phyloP scores from a whole-genome alignment of 176 grass and related monocot genomes.

The Rhynchospora pubera region DNA sequence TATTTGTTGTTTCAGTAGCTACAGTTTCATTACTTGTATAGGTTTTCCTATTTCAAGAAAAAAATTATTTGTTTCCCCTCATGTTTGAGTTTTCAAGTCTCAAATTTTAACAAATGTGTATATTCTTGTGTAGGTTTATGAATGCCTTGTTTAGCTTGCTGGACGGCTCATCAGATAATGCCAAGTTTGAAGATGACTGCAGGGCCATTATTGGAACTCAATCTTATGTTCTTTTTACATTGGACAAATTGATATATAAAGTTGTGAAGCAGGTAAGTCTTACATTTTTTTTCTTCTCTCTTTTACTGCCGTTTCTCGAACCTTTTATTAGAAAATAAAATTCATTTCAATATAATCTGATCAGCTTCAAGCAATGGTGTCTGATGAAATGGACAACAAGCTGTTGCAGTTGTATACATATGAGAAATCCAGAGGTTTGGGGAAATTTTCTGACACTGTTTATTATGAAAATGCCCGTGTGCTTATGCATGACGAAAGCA shows the following conservation, averaged over 20 bases:
- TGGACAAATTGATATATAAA: slow-evolving; percentile 99
- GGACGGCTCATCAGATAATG: slow-evolving; percentile 94
- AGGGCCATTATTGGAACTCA: slow-evolving; percentile 94
- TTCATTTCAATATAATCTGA: slow-evolving; percentile 21
- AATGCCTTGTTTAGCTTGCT: slow-evolving; percentile 80
- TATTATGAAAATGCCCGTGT: slow-evolving; percentile 97
- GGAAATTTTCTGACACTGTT: slow-evolving; percentile 78
- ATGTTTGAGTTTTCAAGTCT: not conserved
- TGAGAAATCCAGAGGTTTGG: slow-evolving; percentile 82
- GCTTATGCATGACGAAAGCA: slow-evolving; percentile 88
- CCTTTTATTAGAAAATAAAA: slow-evolving; percentile 10
- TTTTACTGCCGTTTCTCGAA: not conserved
- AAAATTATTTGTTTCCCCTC: not conserved
- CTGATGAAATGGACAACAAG: slow-evolving; percentile 98
- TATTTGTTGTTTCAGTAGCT: not conserved
- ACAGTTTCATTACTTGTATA: not conserved
- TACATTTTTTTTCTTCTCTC: slow-evolving; percentile 1
- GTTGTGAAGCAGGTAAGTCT: slow-evolving; percentile 77
- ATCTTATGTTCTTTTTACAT: slow-evolving; percentile 95
- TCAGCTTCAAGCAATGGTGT: slow-evolving; percentile 96
- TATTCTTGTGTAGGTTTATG: slow-evolving; percentile 57
- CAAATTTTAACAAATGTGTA: not conserved
- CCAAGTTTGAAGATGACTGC: slow-evolving; percentile 98
- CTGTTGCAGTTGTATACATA: slow-evolving; percentile 91
- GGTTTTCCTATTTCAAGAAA: not conserved